phyloP scores from a whole-genome alignment of 2,329 filamentous ascomycete genomes.

The Leptosphaerulina australis region DNA sequence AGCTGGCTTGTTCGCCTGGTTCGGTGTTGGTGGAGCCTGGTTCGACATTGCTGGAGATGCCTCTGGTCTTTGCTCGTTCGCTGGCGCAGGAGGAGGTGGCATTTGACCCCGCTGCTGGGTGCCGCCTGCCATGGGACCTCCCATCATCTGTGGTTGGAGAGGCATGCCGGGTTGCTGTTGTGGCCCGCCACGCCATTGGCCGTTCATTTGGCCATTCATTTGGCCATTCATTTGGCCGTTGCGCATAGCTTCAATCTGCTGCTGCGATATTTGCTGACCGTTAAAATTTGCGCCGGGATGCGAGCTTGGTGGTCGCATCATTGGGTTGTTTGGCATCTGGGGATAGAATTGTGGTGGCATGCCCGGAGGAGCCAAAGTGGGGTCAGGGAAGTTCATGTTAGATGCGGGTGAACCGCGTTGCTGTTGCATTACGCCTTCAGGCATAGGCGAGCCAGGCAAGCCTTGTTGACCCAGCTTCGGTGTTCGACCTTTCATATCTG shows the following conservation, averaged over 20 bases:
- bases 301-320: constrained; percentile 63
- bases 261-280: constrained; percentile 66
- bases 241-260: constrained; percentile 57
- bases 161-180: constrained; percentile 56
- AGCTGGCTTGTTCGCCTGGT: constrained; percentile 72
- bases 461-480: constrained; percentile 73
- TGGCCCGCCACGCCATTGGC: constrained; percentile 34
- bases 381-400: constrained; percentile 57
- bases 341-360: constrained; percentile 49
- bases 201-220: no score
- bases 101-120: constrained; percentile 72
- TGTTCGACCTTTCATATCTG: constrained; percentile 78
- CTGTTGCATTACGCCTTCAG: constrained; percentile 71
- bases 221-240: constrained; percentile 32
- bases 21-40: constrained; percentile 74
- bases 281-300: constrained; percentile 63
- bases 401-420: constrained; percentile 65
- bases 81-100: constrained; percentile 57
- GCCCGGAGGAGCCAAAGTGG: constrained; percentile 56
- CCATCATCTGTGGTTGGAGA: constrained; percentile 61
- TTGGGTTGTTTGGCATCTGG: constrained; percentile 44
- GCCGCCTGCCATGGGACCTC: constrained; percentile 61
- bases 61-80: constrained; percentile 52
- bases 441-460: constrained; percentile 70
- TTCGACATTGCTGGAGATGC: constrained; percentile 55